These are phyloP conservation scores for Mikania micrantha DNA, from an alignment of 129 eudicot species.

Conservation along the genomic window DNA sequence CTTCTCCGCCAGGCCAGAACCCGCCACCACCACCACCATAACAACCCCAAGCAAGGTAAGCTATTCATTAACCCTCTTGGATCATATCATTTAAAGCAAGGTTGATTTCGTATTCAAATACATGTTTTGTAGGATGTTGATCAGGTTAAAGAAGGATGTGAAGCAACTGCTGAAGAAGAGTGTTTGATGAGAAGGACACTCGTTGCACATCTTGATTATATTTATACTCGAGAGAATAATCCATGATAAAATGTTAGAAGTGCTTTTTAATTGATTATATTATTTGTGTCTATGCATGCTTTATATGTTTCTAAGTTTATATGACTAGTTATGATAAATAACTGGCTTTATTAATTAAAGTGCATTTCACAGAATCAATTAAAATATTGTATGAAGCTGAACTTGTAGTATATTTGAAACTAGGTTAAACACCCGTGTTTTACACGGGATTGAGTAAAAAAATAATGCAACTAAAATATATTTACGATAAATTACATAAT, in stretches of 20 bases:
- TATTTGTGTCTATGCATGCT: no score
- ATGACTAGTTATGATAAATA: no score
- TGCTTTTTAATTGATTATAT: neutral
- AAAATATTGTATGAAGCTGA: no score
- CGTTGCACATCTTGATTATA: slow-evolving; percentile 64
- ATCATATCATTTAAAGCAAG: neutral
- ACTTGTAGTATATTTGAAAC: no score
- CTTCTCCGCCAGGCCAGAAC: slow-evolving; percentile 26
- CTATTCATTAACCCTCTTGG: neutral
- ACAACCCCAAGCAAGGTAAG: slow-evolving; percentile 25
- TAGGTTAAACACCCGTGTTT: no score
- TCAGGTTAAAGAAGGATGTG: slow-evolving; percentile 28
- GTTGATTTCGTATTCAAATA: neutral
- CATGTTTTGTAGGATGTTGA: slow-evolving; percentile 22
- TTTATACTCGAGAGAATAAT: slow-evolving; percentile 46
- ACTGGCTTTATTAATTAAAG: no score
- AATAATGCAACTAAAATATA: no score
- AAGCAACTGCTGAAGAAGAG: slow-evolving; percentile 43
- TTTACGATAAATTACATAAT: no score
- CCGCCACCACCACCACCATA: neutral
- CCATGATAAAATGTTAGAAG: slow-evolving; percentile 14
- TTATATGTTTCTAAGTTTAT: no score
- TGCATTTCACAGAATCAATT: no score
- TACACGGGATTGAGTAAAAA: no score
- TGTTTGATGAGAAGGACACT: slow-evolving; percentile 57